Base-by-base conservation (phyloP, 768 basidiomycete genomes). In the Leccinum disarticulatum region DNA sequence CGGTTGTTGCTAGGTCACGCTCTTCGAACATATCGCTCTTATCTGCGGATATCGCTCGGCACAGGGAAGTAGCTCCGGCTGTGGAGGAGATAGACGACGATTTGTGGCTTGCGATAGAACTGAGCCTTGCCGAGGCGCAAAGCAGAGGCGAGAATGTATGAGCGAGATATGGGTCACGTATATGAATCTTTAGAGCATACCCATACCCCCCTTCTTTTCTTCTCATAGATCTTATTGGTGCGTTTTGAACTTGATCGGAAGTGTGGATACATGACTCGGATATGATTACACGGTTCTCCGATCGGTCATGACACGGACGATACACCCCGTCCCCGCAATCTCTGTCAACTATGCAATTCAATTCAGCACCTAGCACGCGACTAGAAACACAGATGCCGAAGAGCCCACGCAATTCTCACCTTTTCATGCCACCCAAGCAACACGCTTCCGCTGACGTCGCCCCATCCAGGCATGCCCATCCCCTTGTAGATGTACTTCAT, bases 401-500 rank as follows among this genome's bases (percentile, higher is more conserved):
- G 43, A 9, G 43, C 1, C 35, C 35, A 46, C 1, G 25, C 47
- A 14, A 48, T 17, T 15, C 52, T 25, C 52, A 95, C 95, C 90
- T 96, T 97, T 74, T 97, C 95, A 70, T 98, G 96, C 96, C 96
- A 98, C 14, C 87, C 90, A 13, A 73, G 74, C 36, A 89, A 74
- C 38, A 88, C 85, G 62, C 84, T 87, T 47, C 86, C 85, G 65
- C 80, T 84, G 58, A 86, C 78, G 62, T 87, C 87, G 31, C 83
- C 81, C 72, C 82, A 80, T 15, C 80, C 86, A 2, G 80, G 78
- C 67, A 81, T 74, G 17, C 80, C 84, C 95, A 97, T 98, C 15
- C 93, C 95, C 77, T 98, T 98, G 84, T 98, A 98, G 15, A 98
- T 79, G 70, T 96, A 98, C 72, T 95, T 96, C 96, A 97, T 98